phyloP scores from a whole-genome alignment of 176 grass and related monocot species.

The Poa annua region DNA sequence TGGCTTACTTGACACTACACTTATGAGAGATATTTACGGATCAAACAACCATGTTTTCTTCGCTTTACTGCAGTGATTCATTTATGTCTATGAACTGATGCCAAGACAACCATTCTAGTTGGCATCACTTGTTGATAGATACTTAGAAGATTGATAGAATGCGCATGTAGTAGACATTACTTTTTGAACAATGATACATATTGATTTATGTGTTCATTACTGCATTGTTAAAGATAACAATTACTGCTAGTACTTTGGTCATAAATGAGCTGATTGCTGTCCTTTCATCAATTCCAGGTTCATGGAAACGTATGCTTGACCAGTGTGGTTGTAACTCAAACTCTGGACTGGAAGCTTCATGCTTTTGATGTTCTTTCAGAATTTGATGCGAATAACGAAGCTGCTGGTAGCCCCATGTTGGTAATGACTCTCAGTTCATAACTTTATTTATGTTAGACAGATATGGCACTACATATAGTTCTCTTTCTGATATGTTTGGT shows the following conservation, averaged over 20 bases:
- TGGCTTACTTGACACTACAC: background rate
- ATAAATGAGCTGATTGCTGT: conserved; percentile 38
- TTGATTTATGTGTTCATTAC: background rate
- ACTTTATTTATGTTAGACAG: conserved; percentile 33
- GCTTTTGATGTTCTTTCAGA: conserved; percentile 98
- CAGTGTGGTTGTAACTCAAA: conserved; percentile 96
- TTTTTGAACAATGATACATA: background rate
- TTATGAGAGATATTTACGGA: conserved; percentile 14
- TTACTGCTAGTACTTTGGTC: conserved; percentile 19
- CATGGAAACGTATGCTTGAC: conserved; percentile 95
- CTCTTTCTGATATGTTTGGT: conserved; percentile 25
- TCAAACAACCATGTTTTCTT: conserved; percentile 7
- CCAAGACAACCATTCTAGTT: conserved; percentile 5
- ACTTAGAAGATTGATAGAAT: background rate
- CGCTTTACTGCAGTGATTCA: conserved; percentile 29
- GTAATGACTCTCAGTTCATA: conserved; percentile 51
- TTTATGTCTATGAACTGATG: conserved; percentile 27
- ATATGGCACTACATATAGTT: background rate
- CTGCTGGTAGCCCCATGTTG: conserved; percentile 74
- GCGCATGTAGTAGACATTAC: conserved; percentile 10
- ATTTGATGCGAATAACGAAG: conserved; percentile 87
- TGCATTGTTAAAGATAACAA: conserved; percentile 5
- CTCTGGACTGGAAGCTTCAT: conserved; percentile 98
- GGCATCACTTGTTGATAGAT: background rate
- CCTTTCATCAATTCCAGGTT: conserved; percentile 69